Evolutionary conservation across 2,329 filamentous ascomycete genomes (phyloP).

Genomic region (Trichoderma sp.): DNA sequence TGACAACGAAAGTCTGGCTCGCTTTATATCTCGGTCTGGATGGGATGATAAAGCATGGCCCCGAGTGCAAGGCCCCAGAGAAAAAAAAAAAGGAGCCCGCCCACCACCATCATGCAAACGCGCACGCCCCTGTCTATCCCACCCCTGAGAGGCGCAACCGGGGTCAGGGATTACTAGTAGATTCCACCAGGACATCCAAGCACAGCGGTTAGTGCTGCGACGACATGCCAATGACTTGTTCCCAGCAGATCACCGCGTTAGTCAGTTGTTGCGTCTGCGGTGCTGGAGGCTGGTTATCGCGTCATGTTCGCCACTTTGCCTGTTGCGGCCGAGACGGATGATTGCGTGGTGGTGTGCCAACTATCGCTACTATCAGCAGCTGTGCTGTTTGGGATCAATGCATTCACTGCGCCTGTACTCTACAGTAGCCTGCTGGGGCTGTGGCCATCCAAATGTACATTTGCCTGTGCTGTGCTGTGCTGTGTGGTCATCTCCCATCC

Average conservation of each 20-base stretch:
- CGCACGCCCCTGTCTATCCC: constrained; percentile 14
- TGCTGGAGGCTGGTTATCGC: constrained; percentile 21
- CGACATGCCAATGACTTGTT: neutral
- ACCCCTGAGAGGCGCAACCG: constrained; percentile 11
- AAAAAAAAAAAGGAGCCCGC: constrained; percentile 17
- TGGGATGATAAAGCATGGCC: constrained; percentile 9
- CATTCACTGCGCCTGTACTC: neutral
- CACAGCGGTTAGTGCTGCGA: too few species aligned
- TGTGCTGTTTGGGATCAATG: neutral
- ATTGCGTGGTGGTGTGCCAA: neutral
- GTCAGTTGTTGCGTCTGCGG: neutral
- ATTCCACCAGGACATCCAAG: neutral
- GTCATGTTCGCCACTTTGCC: constrained; percentile 18
- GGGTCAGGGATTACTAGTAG: neutral
- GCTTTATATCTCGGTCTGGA: constrained; percentile 19
- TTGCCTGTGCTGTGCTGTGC: neutral
- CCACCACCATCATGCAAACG: constrained; percentile 13
- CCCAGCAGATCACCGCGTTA: constrained; percentile 11
- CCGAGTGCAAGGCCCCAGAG: neutral
- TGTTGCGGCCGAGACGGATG: neutral
- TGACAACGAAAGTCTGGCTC: constrained; percentile 4
- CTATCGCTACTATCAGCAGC: neutral
- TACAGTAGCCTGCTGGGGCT: neutral
- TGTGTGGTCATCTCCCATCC: neutral
- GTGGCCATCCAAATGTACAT: neutral